Base-by-base conservation (phyloP, 305 asterid species). In the Rubia tinctorum region DNA sequence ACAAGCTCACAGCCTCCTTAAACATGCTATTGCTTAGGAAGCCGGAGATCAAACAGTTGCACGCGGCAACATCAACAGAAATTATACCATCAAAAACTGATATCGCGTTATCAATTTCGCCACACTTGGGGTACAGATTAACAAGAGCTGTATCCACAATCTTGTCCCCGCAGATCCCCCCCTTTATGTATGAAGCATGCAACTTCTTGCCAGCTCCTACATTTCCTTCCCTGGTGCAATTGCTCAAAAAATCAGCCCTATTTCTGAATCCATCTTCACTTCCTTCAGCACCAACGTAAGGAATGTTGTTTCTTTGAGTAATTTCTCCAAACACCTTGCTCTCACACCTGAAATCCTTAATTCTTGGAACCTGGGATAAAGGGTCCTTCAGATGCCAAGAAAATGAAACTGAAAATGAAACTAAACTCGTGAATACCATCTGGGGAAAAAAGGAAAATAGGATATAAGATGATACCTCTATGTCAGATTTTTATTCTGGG, bases 31-130 rank as follows among this genome's bases (percentile, higher is more conserved):
- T 79, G 71, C 71, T 22, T 49, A 72, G 61, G n/a, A 71, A 75
- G 59, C 80, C 80, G 17, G 72, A 66, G 25, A 79, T 61, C 83
- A 79, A 60, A 73, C 82, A 59, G 60, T 79, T 79, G 53, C 74
- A 75, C 12, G 72, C 72, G 17, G 80, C 82, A 6, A 71, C 68
- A 75, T 79, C 82, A 65, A 49, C 0, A 2, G 45, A 44, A 39
- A n/a, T 17, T 59, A 79, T 66, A 15, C 18, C 61, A 66, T 62
- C 58, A 59, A 75, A 71, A 66, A 75, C 76, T 61, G 45, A 47
- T 25, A 66, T 59, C 61, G 77, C 71, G 39, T 62, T 49, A 6
- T 30, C 27, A 18, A 79, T 75, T n/a, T 75, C 44, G 43, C 77
- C 73, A 42, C 74, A 75, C 18, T 75, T 75, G n/a, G 77, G 74